A percentile compares a stretch with the other conserved stretches of the same genome.
These are phyloP conservation scores for Linum tenue DNA, from an alignment of 345 rosid species.

Conservation along the genomic window DNA sequence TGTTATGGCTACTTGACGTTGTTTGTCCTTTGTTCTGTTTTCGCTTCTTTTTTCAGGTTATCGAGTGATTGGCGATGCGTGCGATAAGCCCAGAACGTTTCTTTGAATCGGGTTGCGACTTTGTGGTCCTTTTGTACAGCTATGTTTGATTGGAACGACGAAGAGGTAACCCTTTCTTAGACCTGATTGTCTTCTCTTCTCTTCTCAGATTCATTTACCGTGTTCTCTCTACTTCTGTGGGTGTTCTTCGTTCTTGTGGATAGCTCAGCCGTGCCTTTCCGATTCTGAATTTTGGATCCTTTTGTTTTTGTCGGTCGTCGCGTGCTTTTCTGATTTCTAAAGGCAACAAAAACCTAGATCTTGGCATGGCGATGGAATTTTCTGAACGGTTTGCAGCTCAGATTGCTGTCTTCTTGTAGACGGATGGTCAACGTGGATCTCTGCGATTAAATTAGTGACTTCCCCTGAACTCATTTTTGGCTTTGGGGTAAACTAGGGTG, in stretches of 20 bases:
- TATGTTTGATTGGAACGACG: conserved; percentile 99
- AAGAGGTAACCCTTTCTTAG: conserved; percentile 47
- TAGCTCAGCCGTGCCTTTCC: background rate
- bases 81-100: conserved; percentile 25
- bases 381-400: too few species aligned
- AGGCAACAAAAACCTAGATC: too few species aligned
- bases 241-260: background rate
- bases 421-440: too few species aligned
- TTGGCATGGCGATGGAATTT: too few species aligned
- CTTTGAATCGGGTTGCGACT: conserved; percentile 21
- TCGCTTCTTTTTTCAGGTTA: conserved; percentile 1
- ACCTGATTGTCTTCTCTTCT: background rate
- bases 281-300: background rate
- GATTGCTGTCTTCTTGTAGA: too few species aligned
- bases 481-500: too few species aligned
- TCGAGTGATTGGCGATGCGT: conserved; percentile 52
- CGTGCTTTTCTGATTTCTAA: background rate
- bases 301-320: background rate
- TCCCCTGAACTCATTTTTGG: too few species aligned
- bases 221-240: background rate
- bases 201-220: background rate
- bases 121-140: conserved; percentile 26
- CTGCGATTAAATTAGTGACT: too few species aligned
- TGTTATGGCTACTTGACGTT: conserved; percentile 2
- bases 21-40: background rate